phyloP scores from a whole-genome alignment of 176 grass and related monocot species.

The Ananas comosus region DNA sequence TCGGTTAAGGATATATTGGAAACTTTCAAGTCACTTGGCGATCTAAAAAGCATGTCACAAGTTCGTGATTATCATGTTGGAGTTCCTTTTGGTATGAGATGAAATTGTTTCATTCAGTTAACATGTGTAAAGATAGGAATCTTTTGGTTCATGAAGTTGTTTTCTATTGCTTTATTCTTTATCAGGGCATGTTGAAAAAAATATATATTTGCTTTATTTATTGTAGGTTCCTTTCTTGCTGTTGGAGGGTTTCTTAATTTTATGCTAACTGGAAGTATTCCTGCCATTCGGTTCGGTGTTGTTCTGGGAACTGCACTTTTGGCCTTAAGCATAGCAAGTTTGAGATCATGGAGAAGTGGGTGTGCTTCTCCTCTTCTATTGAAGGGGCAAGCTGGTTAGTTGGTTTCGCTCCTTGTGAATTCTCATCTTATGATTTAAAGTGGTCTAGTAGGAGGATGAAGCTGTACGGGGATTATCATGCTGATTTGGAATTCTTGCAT shows the following conservation, averaged over 20 bases:
- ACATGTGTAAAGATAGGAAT: background rate
- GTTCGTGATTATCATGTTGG: constrained; percentile 77
- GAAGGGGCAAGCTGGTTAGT: constrained; percentile 86
- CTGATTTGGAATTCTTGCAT: background rate
- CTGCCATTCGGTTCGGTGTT: constrained; percentile 81
- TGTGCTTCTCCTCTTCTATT: constrained; percentile 47
- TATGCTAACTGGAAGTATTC: constrained; percentile 81
- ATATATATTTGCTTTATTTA: background rate
- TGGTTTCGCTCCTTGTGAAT: constrained; percentile 7
- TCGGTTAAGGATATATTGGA: constrained; percentile 52
- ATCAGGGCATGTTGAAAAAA: background rate
- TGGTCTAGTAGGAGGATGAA: background rate
- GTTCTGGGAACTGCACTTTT: constrained; percentile 74
- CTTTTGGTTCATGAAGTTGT: too few species aligned
- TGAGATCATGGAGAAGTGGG: constrained; percentile 52
- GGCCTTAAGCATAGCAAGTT: constrained; percentile 59
- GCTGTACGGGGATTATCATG: background rate
- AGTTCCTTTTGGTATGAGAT: constrained; percentile 72
- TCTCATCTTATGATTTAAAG: constrained; percentile 5
- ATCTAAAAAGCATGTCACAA: constrained; percentile 42
- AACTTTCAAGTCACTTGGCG: constrained; percentile 40
- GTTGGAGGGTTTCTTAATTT: constrained; percentile 72
- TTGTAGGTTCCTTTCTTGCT: constrained; percentile 67
- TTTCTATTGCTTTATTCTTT: background rate
- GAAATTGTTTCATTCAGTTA: background rate